Percentiles rank a stretch among this genome's conserved stretches.
These are phyloP conservation scores for Sarcomyxa edulis DNA, from an alignment of 768 basidiomycete genomes.

Conservation along the genomic window DNA sequence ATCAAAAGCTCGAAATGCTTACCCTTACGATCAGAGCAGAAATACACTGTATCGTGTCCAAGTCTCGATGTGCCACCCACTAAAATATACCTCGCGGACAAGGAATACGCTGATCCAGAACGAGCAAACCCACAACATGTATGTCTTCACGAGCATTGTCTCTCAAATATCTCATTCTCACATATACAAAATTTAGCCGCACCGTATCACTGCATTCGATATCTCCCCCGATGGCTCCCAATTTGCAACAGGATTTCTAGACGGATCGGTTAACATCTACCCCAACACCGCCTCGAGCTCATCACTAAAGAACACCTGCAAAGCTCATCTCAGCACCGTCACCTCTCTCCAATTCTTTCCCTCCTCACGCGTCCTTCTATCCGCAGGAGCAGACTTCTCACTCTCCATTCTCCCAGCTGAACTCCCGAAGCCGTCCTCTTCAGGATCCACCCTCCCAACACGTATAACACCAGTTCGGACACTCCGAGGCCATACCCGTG, in stretches of 20 bases:
- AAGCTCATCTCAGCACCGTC: constrained; percentile 46
- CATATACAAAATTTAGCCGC: constrained; percentile 25
- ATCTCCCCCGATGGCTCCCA: constrained; percentile 53
- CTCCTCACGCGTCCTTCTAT: constrained; percentile 65
- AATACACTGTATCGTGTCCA: constrained; percentile 42
- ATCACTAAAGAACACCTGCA: constrained; percentile 19
- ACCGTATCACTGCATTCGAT: constrained; percentile 60
- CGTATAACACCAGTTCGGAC: constrained; percentile 51
- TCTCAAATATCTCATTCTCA: neutral
- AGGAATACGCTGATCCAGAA: constrained; percentile 44
- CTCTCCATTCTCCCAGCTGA: constrained; percentile 63
- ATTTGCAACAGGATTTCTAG: constrained; percentile 55
- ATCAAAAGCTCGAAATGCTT: constrained; percentile 1
- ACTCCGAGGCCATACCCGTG: constrained; percentile 60
- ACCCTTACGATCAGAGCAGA: constrained; percentile 13
- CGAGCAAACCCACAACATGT: constrained; percentile 36
- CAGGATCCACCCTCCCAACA: constrained; percentile 16
- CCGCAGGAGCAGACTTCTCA: constrained; percentile 63
- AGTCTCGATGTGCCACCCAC: constrained; percentile 43
- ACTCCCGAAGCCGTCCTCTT: constrained; percentile 20
- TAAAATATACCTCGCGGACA: constrained; percentile 41
- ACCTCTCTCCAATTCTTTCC: constrained; percentile 62
- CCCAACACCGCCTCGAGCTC: constrained; percentile 23
- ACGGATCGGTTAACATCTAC: constrained; percentile 52
- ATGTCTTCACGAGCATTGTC: constrained; percentile 11